Base-by-base conservation (phyloP, 208 protist genomes). In the Leishmania aethiopica region DNA sequence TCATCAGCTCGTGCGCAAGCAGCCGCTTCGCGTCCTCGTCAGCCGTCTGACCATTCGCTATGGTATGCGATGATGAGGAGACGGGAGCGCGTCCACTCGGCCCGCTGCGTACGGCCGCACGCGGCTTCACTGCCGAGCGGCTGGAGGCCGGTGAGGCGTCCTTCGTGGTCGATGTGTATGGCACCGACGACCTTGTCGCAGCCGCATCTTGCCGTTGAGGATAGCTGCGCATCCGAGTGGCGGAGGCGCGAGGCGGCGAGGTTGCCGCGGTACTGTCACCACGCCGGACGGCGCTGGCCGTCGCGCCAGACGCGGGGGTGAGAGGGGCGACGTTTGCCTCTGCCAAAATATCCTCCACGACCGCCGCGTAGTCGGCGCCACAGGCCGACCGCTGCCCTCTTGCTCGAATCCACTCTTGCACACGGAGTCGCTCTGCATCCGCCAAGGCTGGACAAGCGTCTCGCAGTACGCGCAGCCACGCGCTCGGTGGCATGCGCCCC, bases 1-100 rank as follows among this genome's bases (percentile, higher is more conserved):
- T 49, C 47, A 86, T n/a, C 60, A 92, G 75, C 42, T 83, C 87
- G 22, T 81, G 79, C 17, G 80, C 72, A 42, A 94, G 57, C 75
- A 25, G 75, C 59, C 59, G 75, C 40, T 79, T 47, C 15, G 64
- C 49, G n/a, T 40, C 62, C 45, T 51, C 7, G 62, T 72, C 77
- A 40, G 42, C 10, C 40, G 1, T 59, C 73, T 55, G 15, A 35
- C 4, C 73, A 5, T 32, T 57, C 35, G n/a, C 53, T 62, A 51
- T n/a, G 15, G 73, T 45, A 42, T 17, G 49, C n/a, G 7, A 28
- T 32, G 45, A 35, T 22, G 73, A 3, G 47, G 72, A 17, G 47
- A 47, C 51, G n/a, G 70, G 8, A 32, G 22, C 11, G n/a, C 70
- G 42, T 10, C 70, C 11, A 17, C 70, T 35, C 47, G 70, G 28